Evolutionary conservation across 108 stramenopile genomes (phyloP).

Genomic region (Ochromonas danica): DNA sequence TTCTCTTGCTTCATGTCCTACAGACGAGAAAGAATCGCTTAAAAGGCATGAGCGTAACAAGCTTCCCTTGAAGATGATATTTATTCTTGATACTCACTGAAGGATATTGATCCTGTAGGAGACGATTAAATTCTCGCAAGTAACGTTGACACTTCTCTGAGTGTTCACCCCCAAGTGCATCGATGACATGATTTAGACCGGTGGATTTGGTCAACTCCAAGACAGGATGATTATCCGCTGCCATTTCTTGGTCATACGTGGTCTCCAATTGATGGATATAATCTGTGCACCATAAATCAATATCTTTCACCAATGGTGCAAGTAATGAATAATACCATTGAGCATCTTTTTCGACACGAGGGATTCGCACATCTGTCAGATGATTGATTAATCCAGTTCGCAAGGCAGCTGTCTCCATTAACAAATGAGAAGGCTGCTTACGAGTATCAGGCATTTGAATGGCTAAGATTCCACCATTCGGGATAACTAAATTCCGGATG

Average conservation of each 20-base stretch:
- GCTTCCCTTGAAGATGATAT: constrained; percentile 16
- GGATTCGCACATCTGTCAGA: constrained; percentile 7
- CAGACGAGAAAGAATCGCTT: constrained; percentile 21
- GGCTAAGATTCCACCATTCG: constrained; percentile 7
- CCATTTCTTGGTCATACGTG: neutral
- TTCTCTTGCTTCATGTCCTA: no score
- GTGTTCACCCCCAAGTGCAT: constrained; percentile 7
- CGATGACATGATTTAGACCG: neutral
- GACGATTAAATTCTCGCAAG: neutral
- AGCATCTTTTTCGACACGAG: neutral
- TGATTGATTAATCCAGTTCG: neutral
- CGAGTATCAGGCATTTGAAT: constrained; percentile 27
- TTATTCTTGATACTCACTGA: neutral
- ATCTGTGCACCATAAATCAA: constrained; percentile 4
- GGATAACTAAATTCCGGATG: neutral
- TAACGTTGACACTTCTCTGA: neutral
- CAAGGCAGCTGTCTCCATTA: constrained; percentile 23
- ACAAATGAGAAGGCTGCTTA: neutral
- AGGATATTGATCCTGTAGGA: constrained; percentile 12
- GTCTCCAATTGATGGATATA: neutral
- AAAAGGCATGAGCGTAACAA: neutral
- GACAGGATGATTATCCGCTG: neutral
- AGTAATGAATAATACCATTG: constrained; percentile 20
- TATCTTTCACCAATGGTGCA: neutral
- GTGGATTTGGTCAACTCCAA: constrained; percentile 20